Evolutionary conservation across 129 eudicot species (phyloP).

Genomic region (Tagetes patula): DNA sequence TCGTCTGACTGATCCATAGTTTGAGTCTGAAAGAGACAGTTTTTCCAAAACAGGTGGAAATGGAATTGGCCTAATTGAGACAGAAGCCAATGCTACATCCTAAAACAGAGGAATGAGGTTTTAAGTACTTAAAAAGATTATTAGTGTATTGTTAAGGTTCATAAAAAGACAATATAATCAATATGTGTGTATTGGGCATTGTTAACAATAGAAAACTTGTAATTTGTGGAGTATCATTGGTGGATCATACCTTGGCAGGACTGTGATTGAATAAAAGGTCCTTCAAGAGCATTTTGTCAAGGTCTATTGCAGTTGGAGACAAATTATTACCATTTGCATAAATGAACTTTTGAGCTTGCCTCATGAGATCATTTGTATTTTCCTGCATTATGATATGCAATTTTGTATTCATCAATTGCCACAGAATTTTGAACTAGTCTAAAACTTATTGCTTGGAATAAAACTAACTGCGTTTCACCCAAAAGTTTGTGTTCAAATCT

Average conservation of each 20-base stretch:
- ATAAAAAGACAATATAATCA: neutral
- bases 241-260: slow-evolving; percentile 73
- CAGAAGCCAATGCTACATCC: slow-evolving; percentile 94
- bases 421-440: neutral
- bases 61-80: slow-evolving; percentile 93
- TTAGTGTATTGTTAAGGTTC: neutral
- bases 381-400: slow-evolving; percentile 45
- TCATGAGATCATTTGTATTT: slow-evolving; percentile 73
- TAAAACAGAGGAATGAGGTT: slow-evolving; percentile 25
- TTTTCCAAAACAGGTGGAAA: slow-evolving; percentile 89
- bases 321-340: slow-evolving; percentile 75
- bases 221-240: neutral
- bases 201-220: neutral
- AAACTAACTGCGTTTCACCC: neutral
- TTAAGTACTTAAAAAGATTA: neutral
- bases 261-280: slow-evolving; percentile 92
- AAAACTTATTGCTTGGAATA: neutral
- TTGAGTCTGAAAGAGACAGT: slow-evolving; percentile 64
- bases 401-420: neutral
- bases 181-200: slow-evolving; percentile 8
- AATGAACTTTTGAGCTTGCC: slow-evolving; percentile 74
- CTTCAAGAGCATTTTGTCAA: slow-evolving; percentile 70
- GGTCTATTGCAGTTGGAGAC: slow-evolving; percentile 93
- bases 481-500: neutral
- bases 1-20: slow-evolving; percentile 78